These are phyloP conservation scores for Biscutella laevigata DNA, from an alignment of 441 rosid species.

Conservation along the genomic window DNA sequence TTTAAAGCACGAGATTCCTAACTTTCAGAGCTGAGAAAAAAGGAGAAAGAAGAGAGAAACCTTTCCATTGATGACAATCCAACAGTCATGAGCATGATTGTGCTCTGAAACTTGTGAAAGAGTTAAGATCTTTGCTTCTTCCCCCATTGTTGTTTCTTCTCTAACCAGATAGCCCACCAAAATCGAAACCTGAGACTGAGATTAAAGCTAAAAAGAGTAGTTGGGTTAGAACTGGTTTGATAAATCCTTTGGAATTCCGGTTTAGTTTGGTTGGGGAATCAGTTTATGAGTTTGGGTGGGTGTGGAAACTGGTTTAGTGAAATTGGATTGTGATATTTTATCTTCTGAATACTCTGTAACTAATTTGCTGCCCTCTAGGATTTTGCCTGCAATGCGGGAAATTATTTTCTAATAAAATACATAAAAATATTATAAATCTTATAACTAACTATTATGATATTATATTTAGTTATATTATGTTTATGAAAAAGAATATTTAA, in stretches of 20 bases:
- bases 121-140: conserved; percentile 44
- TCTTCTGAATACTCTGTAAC: too few relatives aligned
- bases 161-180: conserved; percentile 15
- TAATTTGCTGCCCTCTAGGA: background rate
- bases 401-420: too few relatives aligned
- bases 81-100: conserved; percentile 50
- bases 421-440: too few relatives aligned
- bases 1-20: conserved; percentile 10
- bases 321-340: background rate
- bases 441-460: too few relatives aligned
- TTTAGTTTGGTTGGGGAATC: conserved; percentile 1
- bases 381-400: too few relatives aligned
- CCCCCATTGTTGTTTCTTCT: conserved; percentile 35
- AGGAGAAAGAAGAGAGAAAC: conserved; percentile 24
- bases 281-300: background rate
- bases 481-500: too few relatives aligned
- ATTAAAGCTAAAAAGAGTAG: conserved; percentile 23
- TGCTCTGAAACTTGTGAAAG: conserved; percentile 59
- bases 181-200: conserved; percentile 23
- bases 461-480: too few relatives aligned
- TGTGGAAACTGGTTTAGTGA: conserved; percentile 8
- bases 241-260: conserved; percentile 1
- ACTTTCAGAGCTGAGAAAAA: background rate
- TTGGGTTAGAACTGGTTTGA: conserved; percentile 12
- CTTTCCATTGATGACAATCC: conserved; percentile 69